These are phyloP conservation scores for Colletotrichum sp. DNA, from an alignment of 2,329 filamentous ascomycete genomes.

Conservation along the genomic window DNA sequence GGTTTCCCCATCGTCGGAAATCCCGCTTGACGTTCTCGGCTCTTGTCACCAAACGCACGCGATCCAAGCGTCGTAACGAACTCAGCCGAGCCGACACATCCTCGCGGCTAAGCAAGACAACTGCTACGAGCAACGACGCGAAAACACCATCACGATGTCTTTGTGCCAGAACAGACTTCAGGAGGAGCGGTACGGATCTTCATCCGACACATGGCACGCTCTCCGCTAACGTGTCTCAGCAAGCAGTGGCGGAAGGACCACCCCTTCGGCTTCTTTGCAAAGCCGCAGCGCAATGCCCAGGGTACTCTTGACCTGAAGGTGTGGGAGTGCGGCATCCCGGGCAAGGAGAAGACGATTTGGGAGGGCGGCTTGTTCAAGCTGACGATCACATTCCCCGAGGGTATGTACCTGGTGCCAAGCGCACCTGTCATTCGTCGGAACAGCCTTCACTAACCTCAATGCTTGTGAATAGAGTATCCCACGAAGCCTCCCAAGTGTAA, in stretches of 20 bases:
- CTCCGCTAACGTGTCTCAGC: slow-evolving; percentile 50
- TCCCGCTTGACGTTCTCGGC: background rate
- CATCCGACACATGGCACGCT: background rate
- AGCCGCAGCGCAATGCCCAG: slow-evolving; percentile 75
- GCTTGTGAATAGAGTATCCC: slow-evolving; percentile 76
- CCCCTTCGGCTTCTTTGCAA: slow-evolving; percentile 96
- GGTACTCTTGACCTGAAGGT: slow-evolving; percentile 90
- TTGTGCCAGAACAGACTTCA: slow-evolving; percentile 87
- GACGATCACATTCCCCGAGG: slow-evolving; percentile 90
- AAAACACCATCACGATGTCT: slow-evolving; percentile 64
- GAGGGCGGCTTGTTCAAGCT: slow-evolving; percentile 97
- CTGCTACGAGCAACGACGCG: background rate
- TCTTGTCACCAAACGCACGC: background rate
- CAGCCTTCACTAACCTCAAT: slow-evolving; percentile 24
- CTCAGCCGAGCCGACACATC: background rate
- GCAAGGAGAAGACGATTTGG: slow-evolving; percentile 97
- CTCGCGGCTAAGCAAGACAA: background rate
- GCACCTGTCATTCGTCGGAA: background rate
- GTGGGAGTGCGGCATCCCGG: slow-evolving; percentile 96
- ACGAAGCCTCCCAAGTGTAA: slow-evolving; percentile 98
- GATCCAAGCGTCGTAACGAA: background rate
- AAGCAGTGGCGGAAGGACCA: slow-evolving; percentile 98
- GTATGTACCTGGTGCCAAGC: slow-evolving; percentile 54
- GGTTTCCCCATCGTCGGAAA: background rate
- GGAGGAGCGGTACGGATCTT: slow-evolving; percentile 76